These are phyloP conservation scores for Kwoniella heveanensis DNA, from an alignment of 768 basidiomycete species.

Conservation along the genomic window DNA sequence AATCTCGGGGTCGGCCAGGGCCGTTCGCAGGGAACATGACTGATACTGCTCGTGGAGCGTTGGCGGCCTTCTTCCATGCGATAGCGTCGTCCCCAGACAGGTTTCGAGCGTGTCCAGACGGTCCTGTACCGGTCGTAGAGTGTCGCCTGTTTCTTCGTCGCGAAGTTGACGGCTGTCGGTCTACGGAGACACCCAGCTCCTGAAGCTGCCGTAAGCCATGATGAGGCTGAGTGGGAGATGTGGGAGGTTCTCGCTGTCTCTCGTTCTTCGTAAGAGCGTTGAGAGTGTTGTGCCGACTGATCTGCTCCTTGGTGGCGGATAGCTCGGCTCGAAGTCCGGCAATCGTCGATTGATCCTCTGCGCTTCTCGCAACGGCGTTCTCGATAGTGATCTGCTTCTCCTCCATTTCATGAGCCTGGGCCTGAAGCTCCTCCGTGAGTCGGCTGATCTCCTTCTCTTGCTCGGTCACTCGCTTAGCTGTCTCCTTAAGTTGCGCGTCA, in stretches of 20 bases:
- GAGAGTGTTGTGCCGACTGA: constrained; percentile 91
- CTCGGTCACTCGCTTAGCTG: constrained; percentile 69
- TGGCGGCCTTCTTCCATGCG: constrained; percentile 57
- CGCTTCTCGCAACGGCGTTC: constrained; percentile 62
- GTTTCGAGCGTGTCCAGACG: constrained; percentile 62
- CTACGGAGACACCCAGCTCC: constrained; percentile 27
- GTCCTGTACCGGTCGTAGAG: constrained; percentile 48
- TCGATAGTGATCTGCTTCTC: constrained; percentile 69
- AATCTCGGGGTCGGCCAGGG: constrained; percentile 43
- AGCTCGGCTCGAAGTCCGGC: constrained; percentile 89
- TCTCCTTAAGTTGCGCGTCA: constrained; percentile 78
- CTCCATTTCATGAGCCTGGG: constrained; percentile 75
- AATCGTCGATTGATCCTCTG: constrained; percentile 83
- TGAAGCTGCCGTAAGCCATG: constrained; percentile 65
- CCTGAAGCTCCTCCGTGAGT: constrained; percentile 73
- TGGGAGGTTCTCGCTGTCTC: constrained; percentile 74
- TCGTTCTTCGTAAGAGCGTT: constrained; percentile 77
- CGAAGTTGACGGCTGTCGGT: constrained; percentile 24
- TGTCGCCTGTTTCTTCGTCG: constrained; percentile 43
- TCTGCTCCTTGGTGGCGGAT: constrained; percentile 86
- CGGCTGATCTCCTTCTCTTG: constrained; percentile 82
- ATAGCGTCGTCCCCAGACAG: constrained; percentile 77
- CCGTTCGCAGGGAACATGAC: constrained; percentile 54
- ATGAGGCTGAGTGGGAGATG: constrained; percentile 67
- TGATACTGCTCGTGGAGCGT: constrained; percentile 43